Percentiles rank a stretch among this genome's conserved stretches.
phyloP scores from a whole-genome alignment of 129 eudicot species.

The Solidago caesia region DNA sequence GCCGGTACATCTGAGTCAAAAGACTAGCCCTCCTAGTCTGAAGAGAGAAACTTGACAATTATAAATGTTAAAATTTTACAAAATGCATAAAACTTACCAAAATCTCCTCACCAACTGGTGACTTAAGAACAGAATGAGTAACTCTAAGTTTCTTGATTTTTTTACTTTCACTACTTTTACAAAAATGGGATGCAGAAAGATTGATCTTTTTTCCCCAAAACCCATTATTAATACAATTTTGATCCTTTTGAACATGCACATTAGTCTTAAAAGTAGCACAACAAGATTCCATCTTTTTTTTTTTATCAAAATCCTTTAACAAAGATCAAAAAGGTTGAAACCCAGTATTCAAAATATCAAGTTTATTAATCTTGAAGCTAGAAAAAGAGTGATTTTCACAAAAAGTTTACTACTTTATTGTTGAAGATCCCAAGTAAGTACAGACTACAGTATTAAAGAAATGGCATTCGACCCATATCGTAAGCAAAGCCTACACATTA shows the following conservation, averaged over 20 bases:
- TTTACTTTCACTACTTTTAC: slow-evolving; percentile 35
- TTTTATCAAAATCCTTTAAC: not conserved
- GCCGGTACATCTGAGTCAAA: not conserved
- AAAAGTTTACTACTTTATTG: slow-evolving; percentile 12
- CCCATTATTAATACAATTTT: slow-evolving; percentile 25
- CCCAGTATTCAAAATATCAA: slow-evolving; percentile 28
- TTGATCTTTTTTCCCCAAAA: slow-evolving; percentile 56
- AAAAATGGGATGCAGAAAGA: slow-evolving; percentile 18
- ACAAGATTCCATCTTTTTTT: slow-evolving; percentile 57
- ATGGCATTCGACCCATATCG: slow-evolving; percentile 20
- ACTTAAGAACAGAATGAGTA: slow-evolving; percentile 62
- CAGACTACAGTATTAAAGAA: not conserved
- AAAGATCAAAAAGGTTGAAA: slow-evolving; percentile 18
- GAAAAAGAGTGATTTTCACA: not conserved
- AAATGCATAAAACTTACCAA: slow-evolving; percentile 42
- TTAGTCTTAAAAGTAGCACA: slow-evolving; percentile 42
- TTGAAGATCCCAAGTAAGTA: slow-evolving; percentile 27
- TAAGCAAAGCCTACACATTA: slow-evolving; percentile 20
- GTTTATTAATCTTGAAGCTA: not conserved
- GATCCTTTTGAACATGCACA: slow-evolving; percentile 34
- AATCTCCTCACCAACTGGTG: slow-evolving; percentile 55
- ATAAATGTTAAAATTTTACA: not conserved
- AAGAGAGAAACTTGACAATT: not conserved
- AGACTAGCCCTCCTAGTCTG: not conserved
- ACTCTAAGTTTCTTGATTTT: slow-evolving; percentile 45